Percentiles rank a stretch among this genome's conserved stretches.
Conservation (phyloP, 495 filamentous ascomycete species). For the Articulospora tetracladia region DNA sequence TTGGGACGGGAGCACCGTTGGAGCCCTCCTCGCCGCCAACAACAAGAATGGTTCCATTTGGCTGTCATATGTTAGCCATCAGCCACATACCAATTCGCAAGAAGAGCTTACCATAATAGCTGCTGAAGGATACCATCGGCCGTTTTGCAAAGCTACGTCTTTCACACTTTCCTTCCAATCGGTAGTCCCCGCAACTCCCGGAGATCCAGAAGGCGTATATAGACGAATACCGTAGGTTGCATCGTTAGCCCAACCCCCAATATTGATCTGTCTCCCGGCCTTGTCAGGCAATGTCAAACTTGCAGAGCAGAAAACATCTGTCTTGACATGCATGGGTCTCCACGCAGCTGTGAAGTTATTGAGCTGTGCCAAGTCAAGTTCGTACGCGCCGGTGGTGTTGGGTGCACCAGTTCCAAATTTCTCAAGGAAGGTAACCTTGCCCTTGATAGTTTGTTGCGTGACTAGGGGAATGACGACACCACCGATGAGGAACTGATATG, state of each 20-base stretch:
- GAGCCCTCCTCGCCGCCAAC: constrained; percentile 60
- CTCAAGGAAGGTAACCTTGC: constrained; percentile 62
- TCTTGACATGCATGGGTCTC: constrained; percentile 55
- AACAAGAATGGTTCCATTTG: constrained; percentile 63
- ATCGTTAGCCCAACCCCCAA: constrained; percentile 62
- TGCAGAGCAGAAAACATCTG: constrained; percentile 63
- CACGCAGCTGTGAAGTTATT: constrained; percentile 38
- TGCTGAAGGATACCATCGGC: constrained; percentile 62
- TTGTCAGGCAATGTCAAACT: constrained; percentile 60
- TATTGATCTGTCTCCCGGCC: constrained; percentile 56
- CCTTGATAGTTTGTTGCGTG: constrained; percentile 52
- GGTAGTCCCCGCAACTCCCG: constrained; percentile 48
- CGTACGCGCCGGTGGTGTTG: constrained; percentile 63
- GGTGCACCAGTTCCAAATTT: constrained; percentile 53
- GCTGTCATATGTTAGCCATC: not conserved
- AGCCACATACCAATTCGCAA: too few relatives aligned
- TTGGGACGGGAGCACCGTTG: constrained; percentile 55
- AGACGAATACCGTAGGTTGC: constrained; percentile 59
- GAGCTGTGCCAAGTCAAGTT: constrained; percentile 46
- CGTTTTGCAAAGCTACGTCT: constrained; percentile 48
- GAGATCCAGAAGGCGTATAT: constrained; percentile 57
- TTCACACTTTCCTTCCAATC: constrained; percentile 64
- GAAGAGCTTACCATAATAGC: constrained; percentile 46
- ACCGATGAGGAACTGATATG: constrained; percentile 48
- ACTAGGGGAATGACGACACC: constrained; percentile 60